phyloP scores from a whole-genome alignment of 2,329 filamentous ascomycete species.

The Septoria petroselini region DNA sequence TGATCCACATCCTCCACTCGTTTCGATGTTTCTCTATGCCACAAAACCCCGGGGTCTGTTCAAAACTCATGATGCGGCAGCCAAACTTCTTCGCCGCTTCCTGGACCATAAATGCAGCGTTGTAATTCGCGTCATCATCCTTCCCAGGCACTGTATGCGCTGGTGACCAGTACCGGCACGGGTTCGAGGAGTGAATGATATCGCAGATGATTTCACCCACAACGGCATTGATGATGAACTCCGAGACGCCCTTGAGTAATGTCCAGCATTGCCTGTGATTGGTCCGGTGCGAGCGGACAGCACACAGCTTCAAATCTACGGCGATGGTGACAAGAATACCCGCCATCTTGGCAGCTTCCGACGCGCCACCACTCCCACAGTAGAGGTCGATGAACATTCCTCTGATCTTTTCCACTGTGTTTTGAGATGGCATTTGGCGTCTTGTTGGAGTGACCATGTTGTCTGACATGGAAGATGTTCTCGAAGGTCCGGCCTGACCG shows the following conservation, averaged over 20 bases:
- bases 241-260: conserved; percentile 28
- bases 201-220: conserved; percentile 50
- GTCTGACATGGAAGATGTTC: too few species aligned
- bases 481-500: too few species aligned
- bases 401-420: neutral
- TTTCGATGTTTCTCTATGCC: conserved; percentile 44
- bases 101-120: conserved; percentile 48
- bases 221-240: conserved; percentile 49
- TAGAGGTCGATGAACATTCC: conserved; percentile 56
- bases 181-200: conserved; percentile 70
- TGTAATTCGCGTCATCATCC: conserved; percentile 66
- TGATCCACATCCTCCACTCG: conserved; percentile 60
- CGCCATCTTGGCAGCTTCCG: conserved; percentile 58
- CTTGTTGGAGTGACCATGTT: neutral
- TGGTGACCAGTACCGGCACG: conserved; percentile 72
- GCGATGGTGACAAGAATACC: conserved; percentile 57
- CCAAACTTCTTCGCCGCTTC: conserved; percentile 54
- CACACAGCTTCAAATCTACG: conserved; percentile 56
- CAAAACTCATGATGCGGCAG: conserved; percentile 70
- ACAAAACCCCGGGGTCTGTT: conserved; percentile 71
- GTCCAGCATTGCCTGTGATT: conserved; percentile 53
- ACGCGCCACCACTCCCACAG: conserved; percentile 69
- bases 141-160: conserved; percentile 61
- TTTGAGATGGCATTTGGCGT: neutral
- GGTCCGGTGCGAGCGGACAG: conserved; percentile 55